Evolutionary conservation across 2,329 filamentous ascomycete species (phyloP), one percentile per base, ranked within the genome.

Genomic region (Fusarium albidum): DNA sequence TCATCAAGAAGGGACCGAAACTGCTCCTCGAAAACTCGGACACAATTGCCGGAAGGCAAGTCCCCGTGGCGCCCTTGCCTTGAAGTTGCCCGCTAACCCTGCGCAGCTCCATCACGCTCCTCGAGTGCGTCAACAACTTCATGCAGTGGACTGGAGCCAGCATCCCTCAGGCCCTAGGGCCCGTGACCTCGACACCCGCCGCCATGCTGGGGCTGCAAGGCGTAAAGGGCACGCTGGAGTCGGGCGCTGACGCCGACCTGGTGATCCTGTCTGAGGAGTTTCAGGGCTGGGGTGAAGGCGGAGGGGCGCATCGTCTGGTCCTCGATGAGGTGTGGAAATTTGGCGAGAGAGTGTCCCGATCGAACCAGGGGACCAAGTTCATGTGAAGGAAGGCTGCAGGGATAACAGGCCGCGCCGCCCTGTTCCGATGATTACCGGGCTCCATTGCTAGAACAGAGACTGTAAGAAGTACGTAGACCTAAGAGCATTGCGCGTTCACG

Each of bases 241-340:
- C 80, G n/a, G 85, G 83, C 6, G 85, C 85, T 14, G 86, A 90
- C 70, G 87, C 86, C 7, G 87, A 89, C 71, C 69, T 94, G 41
- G 82, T 92, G 29, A 81, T 94, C 14, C 73, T 94, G 29, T 84
- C 83, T 5, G 81, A 89, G 51, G 74, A 78, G 12, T 70, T 75
- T 37, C 44, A 49, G 45, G 29, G 25, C 7, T 35, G 45, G 26
- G 39, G 35, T 17, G 59, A 60, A 17, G 73, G 69, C 39, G 73
- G 60, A 9, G 73, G 74, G 34, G 80, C 79, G 32, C 77, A 73
- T 56, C 80, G 78, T 52, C 74, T 94, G 33, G 76, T 82, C 10
- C 78, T 92, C n/a, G 87, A 91, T 54, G 83, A 91, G 72, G 89
- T 92, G 15, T 92, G 89, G 89, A 92, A 92, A 74, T 91, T 91